These are phyloP conservation scores for Aureococcus anophagefferens DNA, from an alignment of 108 stramenopile genomes.

Conservation along the genomic window DNA sequence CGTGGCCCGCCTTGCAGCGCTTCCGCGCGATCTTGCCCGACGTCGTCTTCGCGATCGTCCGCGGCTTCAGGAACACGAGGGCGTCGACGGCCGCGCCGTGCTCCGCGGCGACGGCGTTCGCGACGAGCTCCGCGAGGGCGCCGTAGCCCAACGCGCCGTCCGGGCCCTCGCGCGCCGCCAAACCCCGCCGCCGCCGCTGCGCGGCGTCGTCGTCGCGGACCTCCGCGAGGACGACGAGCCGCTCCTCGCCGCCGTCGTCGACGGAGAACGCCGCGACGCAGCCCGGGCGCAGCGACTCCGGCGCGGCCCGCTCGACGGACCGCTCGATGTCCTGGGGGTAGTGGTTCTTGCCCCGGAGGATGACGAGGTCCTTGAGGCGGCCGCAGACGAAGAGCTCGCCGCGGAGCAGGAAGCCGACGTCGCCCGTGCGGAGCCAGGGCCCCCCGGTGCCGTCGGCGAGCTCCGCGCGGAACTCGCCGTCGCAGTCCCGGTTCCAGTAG, in stretches of 20 bases:
- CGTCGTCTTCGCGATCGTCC: constrained; percentile 91
- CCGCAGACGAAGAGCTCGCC: constrained; percentile 74
- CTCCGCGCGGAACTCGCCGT: constrained; percentile 1
- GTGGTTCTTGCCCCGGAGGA: constrained; percentile 91
- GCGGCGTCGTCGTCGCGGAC: constrained; percentile 42
- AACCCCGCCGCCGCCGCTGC: background rate
- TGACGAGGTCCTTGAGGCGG: constrained; percentile 94
- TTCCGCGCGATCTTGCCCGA: constrained; percentile 95
- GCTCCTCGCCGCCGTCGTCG: constrained; percentile 54
- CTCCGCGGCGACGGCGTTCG: constrained; percentile 18
- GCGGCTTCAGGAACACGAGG: constrained; percentile 66
- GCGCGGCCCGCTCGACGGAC: constrained; percentile 65
- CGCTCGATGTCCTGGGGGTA: constrained; percentile 98
- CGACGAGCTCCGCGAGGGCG: background rate
- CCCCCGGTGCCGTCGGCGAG: constrained; percentile 13
- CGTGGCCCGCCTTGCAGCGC: constrained; percentile 55
- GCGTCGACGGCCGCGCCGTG: constrained; percentile 48
- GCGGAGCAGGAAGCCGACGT: constrained; percentile 81
- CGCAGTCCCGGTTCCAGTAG: constrained; percentile 43
- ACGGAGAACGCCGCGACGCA: constrained; percentile 89
- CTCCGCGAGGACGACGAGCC: constrained; percentile 63
- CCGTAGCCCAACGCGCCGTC: background rate
- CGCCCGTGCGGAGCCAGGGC: constrained; percentile 91
- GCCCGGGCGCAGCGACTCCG: constrained; percentile 64
- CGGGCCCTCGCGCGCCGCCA: background rate